Percentiles rank a stretch among this genome's conserved stretches.
Evolutionary conservation across 2,329 filamentous ascomycete genomes (phyloP).

Genomic region (Fusarium ramigenum): DNA sequence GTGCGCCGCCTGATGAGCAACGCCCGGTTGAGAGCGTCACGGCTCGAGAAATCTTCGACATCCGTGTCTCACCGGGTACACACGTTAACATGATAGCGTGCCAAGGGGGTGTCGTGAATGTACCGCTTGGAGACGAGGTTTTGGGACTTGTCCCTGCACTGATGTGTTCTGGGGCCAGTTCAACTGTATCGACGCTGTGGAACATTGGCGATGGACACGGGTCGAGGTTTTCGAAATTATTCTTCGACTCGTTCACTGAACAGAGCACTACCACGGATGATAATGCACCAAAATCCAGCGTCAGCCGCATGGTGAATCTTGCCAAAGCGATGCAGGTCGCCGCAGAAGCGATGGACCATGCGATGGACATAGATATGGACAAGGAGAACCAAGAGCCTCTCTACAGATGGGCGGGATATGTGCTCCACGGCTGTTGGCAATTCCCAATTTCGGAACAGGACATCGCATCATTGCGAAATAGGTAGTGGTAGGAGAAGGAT

Average conservation of each 20-base stretch:
- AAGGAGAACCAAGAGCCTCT: not conserved
- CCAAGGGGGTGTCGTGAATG: not conserved
- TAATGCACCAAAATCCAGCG: not conserved
- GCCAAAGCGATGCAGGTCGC: not conserved
- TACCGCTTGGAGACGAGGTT: not conserved
- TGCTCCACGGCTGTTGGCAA: not conserved
- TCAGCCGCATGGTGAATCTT: not conserved
- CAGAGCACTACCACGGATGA: not conserved
- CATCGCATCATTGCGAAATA: not conserved
- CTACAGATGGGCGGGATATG: not conserved
- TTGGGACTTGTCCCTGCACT: not conserved
- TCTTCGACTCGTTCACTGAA: not conserved
- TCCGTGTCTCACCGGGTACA: not conserved
- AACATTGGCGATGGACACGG: not conserved
- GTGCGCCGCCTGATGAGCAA: not conserved
- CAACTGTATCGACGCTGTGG: not conserved
- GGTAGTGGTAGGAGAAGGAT: rapidly evolving
- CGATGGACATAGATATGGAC: not conserved
- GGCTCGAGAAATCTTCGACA: not conserved
- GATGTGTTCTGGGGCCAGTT: not conserved
- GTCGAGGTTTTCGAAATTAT: not conserved
- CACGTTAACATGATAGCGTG: not conserved
- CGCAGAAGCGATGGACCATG: not conserved
- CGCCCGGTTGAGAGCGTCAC: not conserved
- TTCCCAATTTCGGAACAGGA: not conserved